These are phyloP conservation scores for Tetrahymena thermophila DNA, from an alignment of 73 alveolate genomes.

Conservation along the genomic window DNA sequence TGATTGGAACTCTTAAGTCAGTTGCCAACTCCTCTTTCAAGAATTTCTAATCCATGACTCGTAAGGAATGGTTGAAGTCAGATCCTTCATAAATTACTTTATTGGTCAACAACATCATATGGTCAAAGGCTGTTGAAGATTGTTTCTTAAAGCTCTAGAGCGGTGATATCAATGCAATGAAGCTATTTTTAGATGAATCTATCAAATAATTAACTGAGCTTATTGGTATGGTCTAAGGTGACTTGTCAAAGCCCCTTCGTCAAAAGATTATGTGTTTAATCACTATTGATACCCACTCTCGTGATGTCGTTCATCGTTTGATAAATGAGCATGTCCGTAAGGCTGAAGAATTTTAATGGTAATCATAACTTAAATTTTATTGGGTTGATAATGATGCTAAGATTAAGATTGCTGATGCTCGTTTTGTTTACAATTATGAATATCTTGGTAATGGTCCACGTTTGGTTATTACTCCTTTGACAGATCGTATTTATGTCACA, in stretches of 20 bases:
- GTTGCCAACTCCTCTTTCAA: slow-evolving; percentile 79
- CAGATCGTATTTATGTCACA: slow-evolving; percentile 99
- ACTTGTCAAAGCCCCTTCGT: slow-evolving; percentile 82
- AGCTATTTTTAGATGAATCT: slow-evolving; percentile 67
- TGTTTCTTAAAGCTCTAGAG: slow-evolving; percentile 60
- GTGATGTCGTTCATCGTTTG: slow-evolving; percentile 96
- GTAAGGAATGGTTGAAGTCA: slow-evolving; percentile 81
- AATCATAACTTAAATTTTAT: slow-evolving; percentile 97
- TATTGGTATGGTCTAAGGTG: slow-evolving; percentile 92
- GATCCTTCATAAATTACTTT: slow-evolving; percentile 96
- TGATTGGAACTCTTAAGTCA: slow-evolving; percentile 84
- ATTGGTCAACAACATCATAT: slow-evolving; percentile 79
- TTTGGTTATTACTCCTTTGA: slow-evolving; percentile 99
- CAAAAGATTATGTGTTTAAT: slow-evolving; percentile 98
- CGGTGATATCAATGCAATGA: slow-evolving; percentile 68
- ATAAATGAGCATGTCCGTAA: slow-evolving; percentile 82
- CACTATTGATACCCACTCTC: slow-evolving; percentile 99
- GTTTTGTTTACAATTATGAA: slow-evolving; percentile 97
- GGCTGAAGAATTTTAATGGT: slow-evolving; percentile 99
- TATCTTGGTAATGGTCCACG: slow-evolving; percentile 99
- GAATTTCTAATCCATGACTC: slow-evolving; percentile 53
- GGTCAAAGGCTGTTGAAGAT: slow-evolving; percentile 84
- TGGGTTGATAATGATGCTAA: slow-evolving; percentile 85
- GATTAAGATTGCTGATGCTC: slow-evolving; percentile 94
- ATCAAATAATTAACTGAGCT: slow-evolving; percentile 74